Evolutionary conservation across 768 basidiomycete genomes (phyloP), one percentile per base, ranked within the genome.

Genomic region (Naematelia encephala): DNA sequence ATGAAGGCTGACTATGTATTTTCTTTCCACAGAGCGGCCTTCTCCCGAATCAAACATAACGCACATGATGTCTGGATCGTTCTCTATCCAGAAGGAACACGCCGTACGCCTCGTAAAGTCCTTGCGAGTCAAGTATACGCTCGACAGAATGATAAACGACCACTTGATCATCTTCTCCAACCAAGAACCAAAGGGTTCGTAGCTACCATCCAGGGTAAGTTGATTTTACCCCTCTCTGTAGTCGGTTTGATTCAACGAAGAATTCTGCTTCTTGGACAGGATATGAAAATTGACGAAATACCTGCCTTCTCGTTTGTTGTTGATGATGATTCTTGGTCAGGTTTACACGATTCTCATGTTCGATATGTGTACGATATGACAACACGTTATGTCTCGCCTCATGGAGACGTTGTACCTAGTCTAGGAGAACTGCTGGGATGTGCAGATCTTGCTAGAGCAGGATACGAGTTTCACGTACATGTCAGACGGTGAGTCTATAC

Each of bases 111-210:
- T 4, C 26, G 55, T 11, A 71, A 71, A 54, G 5, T 70, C 19
- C 46, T 68, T 3, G 16, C 50, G 49, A 63, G 59, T 14, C 66
- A 67, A 63, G 69, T 61, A 3, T 71, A 54, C 30, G 63, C 64
- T 4, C 26, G 60, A 21, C 22, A 51, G 26, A 45, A 61, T 10
- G 64, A 56, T 29, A 66, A 63, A 34, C 11, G 14, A 11, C 59
- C 63, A 52, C 48, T 71, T 4, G n/a, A 64, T 21, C 51, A 67
- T 51, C 14, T 71, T 4, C 46, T 71, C 5, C 64, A 53, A 19
- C 69, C 69, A 2, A 39, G 69, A 21, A 71, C 69, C 8, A 68
- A 68, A 46, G 69, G 69, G 2, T 68, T 71, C 43, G 58, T 57
- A 2, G 44, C 58, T 12, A 71, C 67, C 19, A 55, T 64, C 12